Conservation (phyloP, 2,329 filamentous ascomycete species). For the Fusarium newnesense region DNA sequence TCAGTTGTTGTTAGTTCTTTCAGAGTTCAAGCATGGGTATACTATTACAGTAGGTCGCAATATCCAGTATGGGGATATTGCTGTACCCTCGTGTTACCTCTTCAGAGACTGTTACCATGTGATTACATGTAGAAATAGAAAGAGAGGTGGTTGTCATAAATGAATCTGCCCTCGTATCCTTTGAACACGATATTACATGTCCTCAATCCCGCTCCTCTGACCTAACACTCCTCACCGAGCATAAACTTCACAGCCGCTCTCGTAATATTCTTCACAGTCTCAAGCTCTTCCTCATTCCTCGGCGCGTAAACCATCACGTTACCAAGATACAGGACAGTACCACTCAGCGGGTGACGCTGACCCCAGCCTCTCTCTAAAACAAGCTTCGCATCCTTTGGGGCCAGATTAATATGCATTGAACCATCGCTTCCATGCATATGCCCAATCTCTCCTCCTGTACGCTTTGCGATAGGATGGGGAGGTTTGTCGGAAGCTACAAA, state of each 20-base stretch:
- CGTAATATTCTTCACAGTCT: conserved; percentile 9
- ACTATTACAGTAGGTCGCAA: too few relatives aligned
- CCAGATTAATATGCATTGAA: conserved; percentile 26
- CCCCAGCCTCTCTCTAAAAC: conserved; percentile 29
- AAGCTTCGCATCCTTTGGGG: conserved; percentile 27
- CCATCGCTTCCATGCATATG: conserved; percentile 34
- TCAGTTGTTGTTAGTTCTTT: background rate
- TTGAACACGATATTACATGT: background rate
- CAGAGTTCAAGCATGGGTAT: background rate
- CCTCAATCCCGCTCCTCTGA: background rate
- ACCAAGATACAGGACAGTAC: conserved; percentile 24
- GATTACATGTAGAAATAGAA: background rate
- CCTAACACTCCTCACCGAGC: conserved; percentile 16
- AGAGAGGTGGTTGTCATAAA: background rate
- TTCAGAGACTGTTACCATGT: background rate
- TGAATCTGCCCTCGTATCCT: background rate
- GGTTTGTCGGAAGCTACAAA: conserved; percentile 1
- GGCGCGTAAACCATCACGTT: conserved; percentile 34
- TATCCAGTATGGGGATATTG: background rate
- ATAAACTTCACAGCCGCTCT: conserved; percentile 19
- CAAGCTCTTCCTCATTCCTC: conserved; percentile 16
- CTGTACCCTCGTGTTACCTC: background rate
- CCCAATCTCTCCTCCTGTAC: conserved; percentile 10
- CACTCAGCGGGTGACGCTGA: conserved; percentile 26
- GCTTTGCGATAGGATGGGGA: conserved; percentile 3